Conservation (phyloP, 2,329 filamentous ascomycete species). For the Lasiodiplodia sp. region DNA sequence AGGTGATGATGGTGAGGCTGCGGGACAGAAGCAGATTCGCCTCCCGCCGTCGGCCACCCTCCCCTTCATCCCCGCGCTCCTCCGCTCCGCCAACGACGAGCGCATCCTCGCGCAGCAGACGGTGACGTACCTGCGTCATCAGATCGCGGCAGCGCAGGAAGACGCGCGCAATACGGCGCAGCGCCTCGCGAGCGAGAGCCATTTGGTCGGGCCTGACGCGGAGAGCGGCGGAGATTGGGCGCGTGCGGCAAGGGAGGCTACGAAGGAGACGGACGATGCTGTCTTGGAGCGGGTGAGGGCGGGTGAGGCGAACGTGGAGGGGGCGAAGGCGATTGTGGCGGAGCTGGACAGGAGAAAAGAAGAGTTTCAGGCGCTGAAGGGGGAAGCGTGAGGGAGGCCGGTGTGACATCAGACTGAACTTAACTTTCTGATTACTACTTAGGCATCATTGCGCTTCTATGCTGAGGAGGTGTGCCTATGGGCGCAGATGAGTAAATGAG, state of each 20-base stretch:
- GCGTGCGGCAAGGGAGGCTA: conserved; percentile 26
- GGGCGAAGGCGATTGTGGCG: conserved; percentile 25
- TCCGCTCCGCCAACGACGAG: conserved; percentile 38
- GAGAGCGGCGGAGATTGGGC: conserved; percentile 29
- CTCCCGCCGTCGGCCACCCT: conserved; percentile 36
- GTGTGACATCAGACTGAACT: not conserved
- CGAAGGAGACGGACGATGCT: conserved; percentile 4
- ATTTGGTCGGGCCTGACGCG: conserved; percentile 44
- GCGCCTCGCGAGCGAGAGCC: conserved; percentile 48
- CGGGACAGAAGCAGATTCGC: not conserved
- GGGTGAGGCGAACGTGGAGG: conserved; percentile 2
- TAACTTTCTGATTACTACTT: not conserved
- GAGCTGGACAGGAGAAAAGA: conserved; percentile 22
- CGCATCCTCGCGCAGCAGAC: conserved; percentile 43
- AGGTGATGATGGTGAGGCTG: not conserved
- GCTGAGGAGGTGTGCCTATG: not conserved
- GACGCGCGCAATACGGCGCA: conserved; percentile 40
- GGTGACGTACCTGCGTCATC: conserved; percentile 42
- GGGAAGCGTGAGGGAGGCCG: not conserved
- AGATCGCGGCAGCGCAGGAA: conserved; percentile 41
- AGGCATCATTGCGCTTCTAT: not conserved
- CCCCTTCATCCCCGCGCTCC: conserved; percentile 41
- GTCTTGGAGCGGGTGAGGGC: conserved; percentile 5
- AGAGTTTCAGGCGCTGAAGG: conserved; percentile 3
- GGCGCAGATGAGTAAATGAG: not conserved